These are phyloP conservation scores for Apostasia ramifera DNA, from an alignment of 106 monocot species.

Conservation along the genomic window DNA sequence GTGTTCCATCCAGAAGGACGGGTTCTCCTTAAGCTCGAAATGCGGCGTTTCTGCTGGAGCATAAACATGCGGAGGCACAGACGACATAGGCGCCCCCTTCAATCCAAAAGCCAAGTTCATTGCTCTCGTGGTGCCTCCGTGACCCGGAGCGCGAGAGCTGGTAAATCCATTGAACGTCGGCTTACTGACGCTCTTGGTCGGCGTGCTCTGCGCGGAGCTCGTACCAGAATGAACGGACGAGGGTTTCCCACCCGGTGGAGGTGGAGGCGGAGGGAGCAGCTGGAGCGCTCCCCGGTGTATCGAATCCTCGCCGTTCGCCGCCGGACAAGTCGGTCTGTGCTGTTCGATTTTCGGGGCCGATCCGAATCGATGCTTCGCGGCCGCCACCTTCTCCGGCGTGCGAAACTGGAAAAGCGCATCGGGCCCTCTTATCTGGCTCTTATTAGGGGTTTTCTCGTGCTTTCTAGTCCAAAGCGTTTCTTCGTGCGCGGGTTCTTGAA, in stretches of 20 bases:
- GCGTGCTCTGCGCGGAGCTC: constrained; percentile 76
- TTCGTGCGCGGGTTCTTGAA: constrained; percentile 35
- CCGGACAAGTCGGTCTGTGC: constrained; percentile 3
- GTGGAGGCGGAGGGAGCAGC: constrained; percentile 18
- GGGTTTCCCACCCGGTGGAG: constrained; percentile 33
- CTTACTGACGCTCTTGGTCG: constrained; percentile 74
- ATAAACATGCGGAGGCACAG: constrained; percentile 13
- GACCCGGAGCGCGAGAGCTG: constrained; percentile 30
- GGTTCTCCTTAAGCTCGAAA: constrained; percentile 84
- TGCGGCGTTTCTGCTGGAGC: constrained; percentile 56
- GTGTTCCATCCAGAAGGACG: constrained; percentile 94
- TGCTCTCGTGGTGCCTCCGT: constrained; percentile 14
- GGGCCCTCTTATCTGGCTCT: constrained; percentile 15
- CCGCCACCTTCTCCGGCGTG: constrained; percentile 64
- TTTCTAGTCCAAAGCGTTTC: constrained; percentile 24
- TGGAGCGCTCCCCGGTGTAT: constrained; percentile 11
- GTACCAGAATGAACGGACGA: constrained; percentile 54
- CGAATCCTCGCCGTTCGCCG: constrained; percentile 9
- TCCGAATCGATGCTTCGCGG: constrained; percentile 47
- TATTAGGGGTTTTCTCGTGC: constrained; percentile 54
- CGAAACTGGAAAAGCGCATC: constrained; percentile 26
- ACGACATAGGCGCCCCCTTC: constrained; percentile 26
- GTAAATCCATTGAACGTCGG: constrained; percentile 24
- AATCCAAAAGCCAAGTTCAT: constrained; percentile 26
- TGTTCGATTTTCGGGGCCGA: constrained; percentile 40